These are phyloP conservation scores for Trichocomaceae sp. DNA, from an alignment of 2,329 filamentous ascomycete genomes.

Conservation along the genomic window DNA sequence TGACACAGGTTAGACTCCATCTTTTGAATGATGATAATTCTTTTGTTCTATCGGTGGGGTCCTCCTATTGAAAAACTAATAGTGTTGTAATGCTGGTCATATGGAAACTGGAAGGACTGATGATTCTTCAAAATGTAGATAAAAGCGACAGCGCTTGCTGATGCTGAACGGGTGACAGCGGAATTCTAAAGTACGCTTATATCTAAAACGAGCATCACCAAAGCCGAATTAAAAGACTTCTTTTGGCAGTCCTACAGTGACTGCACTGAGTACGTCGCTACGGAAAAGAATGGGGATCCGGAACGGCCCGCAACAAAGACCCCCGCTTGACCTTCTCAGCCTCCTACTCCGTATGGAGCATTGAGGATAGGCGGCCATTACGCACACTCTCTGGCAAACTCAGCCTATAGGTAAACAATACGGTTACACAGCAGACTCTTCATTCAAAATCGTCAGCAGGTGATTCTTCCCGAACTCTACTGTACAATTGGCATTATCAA, in stretches of 20 bases:
- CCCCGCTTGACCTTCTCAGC: neutral
- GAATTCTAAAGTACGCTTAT: too few relatives aligned
- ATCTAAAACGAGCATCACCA: too few relatives aligned
- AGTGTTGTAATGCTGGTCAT: neutral
- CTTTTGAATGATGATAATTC: conserved; percentile 15
- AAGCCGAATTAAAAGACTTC: too few relatives aligned
- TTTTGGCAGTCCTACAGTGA: too few relatives aligned
- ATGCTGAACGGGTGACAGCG: too few relatives aligned
- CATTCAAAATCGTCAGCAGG: neutral
- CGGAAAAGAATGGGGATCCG: neutral
- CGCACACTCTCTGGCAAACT: neutral
- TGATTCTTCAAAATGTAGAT: too few relatives aligned
- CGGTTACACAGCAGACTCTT: neutral
- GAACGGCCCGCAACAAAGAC: neutral
- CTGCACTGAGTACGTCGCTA: too few relatives aligned
- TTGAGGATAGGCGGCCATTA: neutral
- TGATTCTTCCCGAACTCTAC: neutral
- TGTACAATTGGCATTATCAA: neutral
- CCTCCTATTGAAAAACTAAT: neutral
- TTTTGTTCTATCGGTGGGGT: neutral
- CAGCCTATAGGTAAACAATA: neutral
- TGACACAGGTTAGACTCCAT: conserved; percentile 2
- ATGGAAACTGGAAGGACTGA: conserved; percentile 4
- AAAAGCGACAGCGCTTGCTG: too few relatives aligned
- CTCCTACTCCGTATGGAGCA: neutral